phyloP scores from a whole-genome alignment of 805 yeast species.

The Metschnikowia picachoensis region DNA sequence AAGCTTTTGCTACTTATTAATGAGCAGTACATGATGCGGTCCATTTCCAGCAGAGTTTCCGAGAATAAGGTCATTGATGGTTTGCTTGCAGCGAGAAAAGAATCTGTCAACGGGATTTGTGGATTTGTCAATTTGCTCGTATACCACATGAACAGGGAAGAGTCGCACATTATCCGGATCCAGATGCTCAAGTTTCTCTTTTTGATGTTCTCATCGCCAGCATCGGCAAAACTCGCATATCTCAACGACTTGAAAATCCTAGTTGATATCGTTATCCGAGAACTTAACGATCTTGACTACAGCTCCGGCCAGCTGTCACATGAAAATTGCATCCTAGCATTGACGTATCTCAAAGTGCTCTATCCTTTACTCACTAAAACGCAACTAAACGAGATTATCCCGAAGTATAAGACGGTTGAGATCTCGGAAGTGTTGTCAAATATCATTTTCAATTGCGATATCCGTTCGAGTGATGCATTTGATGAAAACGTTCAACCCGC shows the following conservation, averaged over 20 bases:
- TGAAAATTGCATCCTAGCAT: conserved; percentile 48
- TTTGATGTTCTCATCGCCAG: conserved; percentile 62
- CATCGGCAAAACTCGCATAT: conserved; percentile 66
- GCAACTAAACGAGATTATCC: conserved; percentile 46
- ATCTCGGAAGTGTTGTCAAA: conserved; percentile 48
- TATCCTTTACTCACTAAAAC: conserved; percentile 67
- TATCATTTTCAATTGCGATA: conserved; percentile 33
- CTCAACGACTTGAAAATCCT: conserved; percentile 81
- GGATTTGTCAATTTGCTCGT: conserved; percentile 62
- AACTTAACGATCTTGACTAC: conserved; percentile 62
- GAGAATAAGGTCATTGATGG: conserved; percentile 54
- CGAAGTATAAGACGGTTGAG: conserved; percentile 56
- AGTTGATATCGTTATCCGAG: conserved; percentile 78
- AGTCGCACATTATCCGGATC: conserved; percentile 66
- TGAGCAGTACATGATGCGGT: conserved; percentile 79
- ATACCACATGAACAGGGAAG: conserved; percentile 69
- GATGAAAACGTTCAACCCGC: neutral
- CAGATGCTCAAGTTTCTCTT: conserved; percentile 77
- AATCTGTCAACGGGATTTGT: conserved; percentile 47
- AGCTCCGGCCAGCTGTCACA: conserved; percentile 44
- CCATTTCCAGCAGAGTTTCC: conserved; percentile 25
- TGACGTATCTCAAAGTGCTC: conserved; percentile 63
- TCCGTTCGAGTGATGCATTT: neutral
- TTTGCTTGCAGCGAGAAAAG: conserved; percentile 24
- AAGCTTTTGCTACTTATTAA: conserved; percentile 70